Percentiles rank a stretch among this genome's conserved stretches.
These are phyloP conservation scores for Truncatella angustata DNA, from an alignment of 2,329 filamentous ascomycete species.

Conservation along the genomic window DNA sequence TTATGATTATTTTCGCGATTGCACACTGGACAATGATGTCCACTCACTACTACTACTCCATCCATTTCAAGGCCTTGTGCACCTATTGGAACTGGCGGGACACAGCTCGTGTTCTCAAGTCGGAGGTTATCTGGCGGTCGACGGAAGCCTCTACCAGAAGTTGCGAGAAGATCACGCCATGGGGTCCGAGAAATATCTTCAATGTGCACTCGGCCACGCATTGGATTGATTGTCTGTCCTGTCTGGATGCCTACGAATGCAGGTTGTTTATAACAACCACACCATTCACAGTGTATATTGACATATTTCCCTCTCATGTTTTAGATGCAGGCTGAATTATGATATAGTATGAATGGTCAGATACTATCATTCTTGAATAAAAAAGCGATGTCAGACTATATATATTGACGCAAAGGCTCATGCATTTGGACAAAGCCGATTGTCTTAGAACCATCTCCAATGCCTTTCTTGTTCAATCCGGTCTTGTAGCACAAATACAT, in stretches of 20 bases:
- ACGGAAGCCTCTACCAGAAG: background rate
- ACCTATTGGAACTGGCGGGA: background rate
- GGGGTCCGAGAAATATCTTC: background rate
- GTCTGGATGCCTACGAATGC: background rate
- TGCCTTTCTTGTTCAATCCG: no score
- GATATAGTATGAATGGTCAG: no score
- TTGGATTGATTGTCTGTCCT: background rate
- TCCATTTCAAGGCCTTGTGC: background rate
- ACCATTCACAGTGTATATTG: background rate
- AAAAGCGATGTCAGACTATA: no score
- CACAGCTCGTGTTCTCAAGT: background rate
- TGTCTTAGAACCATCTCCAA: no score
- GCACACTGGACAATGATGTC: background rate
- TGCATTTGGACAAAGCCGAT: no score
- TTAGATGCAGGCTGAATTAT: background rate
- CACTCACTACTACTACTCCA: background rate
- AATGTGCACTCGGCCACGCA: background rate
- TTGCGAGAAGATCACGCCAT: background rate
- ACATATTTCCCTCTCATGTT: background rate
- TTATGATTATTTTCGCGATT: background rate
- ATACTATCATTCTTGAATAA: no score
- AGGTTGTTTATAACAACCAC: background rate
- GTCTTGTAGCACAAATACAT: no score
- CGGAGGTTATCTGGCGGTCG: background rate
- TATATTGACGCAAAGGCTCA: no score